Evolutionary conservation across 768 basidiomycete species (phyloP).

Genomic region (Russula brevipes): DNA sequence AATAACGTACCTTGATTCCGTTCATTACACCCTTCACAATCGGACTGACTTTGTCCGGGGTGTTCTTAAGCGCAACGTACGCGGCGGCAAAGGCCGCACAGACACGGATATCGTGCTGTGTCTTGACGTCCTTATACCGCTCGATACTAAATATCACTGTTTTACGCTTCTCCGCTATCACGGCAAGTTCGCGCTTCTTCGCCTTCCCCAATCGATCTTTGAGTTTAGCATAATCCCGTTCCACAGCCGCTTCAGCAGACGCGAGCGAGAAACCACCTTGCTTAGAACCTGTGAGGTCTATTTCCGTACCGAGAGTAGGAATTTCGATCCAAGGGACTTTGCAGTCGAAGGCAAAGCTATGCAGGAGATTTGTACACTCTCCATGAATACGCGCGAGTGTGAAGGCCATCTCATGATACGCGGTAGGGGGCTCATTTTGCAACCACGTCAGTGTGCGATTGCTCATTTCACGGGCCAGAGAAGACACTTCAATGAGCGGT

Average conservation of each 20-base stretch:
- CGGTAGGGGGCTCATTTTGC: constrained; percentile 65
- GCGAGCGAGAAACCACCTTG: constrained; percentile 71
- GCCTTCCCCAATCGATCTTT: constrained; percentile 69
- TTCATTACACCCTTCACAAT: constrained; percentile 97
- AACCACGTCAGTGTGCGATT: constrained; percentile 65
- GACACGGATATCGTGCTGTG: constrained; percentile 80
- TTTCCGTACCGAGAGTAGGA: constrained; percentile 69
- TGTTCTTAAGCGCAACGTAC: constrained; percentile 77
- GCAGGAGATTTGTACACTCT: constrained; percentile 77
- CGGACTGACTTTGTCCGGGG: constrained; percentile 92
- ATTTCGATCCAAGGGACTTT: constrained; percentile 78
- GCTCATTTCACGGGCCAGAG: constrained; percentile 63
- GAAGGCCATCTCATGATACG: constrained; percentile 89
- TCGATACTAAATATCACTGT: constrained; percentile 68
- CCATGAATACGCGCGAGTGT: constrained; percentile 71
- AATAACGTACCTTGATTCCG: constrained; percentile 72
- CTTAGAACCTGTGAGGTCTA: constrained; percentile 66
- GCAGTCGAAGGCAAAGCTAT: constrained; percentile 79
- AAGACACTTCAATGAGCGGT: constrained; percentile 50
- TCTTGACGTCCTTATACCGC: constrained; percentile 76
- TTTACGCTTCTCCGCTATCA: constrained; percentile 69
- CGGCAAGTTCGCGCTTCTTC: constrained; percentile 69
- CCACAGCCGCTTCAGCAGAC: constrained; percentile 67
- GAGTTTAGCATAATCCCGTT: constrained; percentile 64
- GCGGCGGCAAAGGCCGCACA: constrained; percentile 88